Base-by-base conservation (phyloP, 331 rosid genomes). In the Rosa hybrid region DNA sequence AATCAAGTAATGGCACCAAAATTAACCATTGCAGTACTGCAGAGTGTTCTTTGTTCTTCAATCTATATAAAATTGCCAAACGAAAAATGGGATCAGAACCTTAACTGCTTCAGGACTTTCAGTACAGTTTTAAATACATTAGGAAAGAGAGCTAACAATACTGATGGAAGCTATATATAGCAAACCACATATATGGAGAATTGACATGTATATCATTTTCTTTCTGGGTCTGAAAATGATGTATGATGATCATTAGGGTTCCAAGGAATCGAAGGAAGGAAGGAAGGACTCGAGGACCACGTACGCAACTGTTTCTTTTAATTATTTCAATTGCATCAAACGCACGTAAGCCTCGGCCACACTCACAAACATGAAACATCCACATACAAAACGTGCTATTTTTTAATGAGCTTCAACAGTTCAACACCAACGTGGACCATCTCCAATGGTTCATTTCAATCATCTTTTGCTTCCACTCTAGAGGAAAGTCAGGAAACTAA, bases 301-400 rank as follows among this genome's bases (percentile, higher is more conserved):
- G 39, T n/a, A 68, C 1, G 27, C 23, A 18, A 16, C 57, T 17
- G 7, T 8, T 27, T 20, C 8, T 11, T 45, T 25, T 2, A 3
- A 49, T 48, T 34, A 74, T 39, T 64, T 76, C 78, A 67, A 27
- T 44, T 54, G 81, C 77, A 60, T 71, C 80, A 72, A 80, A 63
- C 70, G 68, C 53, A 38, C 41, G 84, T 21, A 77, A 57, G 54
- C 82, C 76, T 65, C 68, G 71, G 85, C 57, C 77, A 42, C 51
- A 45, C 71, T 69, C 48, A 64, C 64, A 75, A 60, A 74, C 76
- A 60, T 79, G 63, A 56, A 56, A 56, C 62, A 75, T 6, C 71
- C 56, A 76, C 49, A 54, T n/a, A 86, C 68, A 81, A 90, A 87
- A 90, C 88, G 91, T 88, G 90, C 53, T n/a, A 34, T 1, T 2